phyloP scores from a whole-genome alignment of 768 basidiomycete species.

The Sistotremastrum niveocremeum region DNA sequence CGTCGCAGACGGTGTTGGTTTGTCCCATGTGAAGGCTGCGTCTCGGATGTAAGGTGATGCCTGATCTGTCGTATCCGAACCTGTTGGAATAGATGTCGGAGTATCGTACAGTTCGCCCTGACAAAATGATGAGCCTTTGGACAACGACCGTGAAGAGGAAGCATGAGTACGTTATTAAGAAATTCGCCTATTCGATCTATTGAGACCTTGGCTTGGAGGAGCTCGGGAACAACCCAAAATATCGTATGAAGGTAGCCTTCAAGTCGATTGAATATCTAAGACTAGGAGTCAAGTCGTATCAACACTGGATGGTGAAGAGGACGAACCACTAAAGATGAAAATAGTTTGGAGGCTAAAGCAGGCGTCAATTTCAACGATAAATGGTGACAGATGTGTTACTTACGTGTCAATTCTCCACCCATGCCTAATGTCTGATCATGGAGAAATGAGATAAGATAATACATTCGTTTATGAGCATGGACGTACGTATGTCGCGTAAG shows the following conservation, averaged over 20 bases:
- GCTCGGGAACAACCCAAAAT: conserved; percentile 11
- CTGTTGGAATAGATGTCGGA: too few relatives aligned
- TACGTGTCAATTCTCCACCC: conserved; percentile 22
- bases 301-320: neutral
- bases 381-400: neutral
- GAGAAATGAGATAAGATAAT: too few relatives aligned
- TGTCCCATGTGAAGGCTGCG: conserved; percentile 1
- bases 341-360: conserved; percentile 21
- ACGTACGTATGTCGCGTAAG: conserved; percentile 46
- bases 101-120: too few relatives aligned
- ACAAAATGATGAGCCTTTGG: too few relatives aligned
- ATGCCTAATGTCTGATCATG: conserved; percentile 21
- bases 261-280: conserved; percentile 43
- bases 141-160: too few relatives aligned
- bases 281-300: too few relatives aligned
- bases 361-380: too few relatives aligned
- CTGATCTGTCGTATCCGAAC: too few relatives aligned
- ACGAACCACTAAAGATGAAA: conserved; percentile 22
- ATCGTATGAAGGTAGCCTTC: conserved; percentile 32
- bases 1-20: conserved; percentile 11
- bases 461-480: too few relatives aligned
- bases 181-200: conserved; percentile 27
- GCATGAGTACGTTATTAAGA: conserved; percentile 15
- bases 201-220: conserved; percentile 22
- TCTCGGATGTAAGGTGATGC: too few relatives aligned